These are phyloP conservation scores for Plantago lanceolata DNA, from an alignment of 305 asterid genomes.

Conservation along the genomic window DNA sequence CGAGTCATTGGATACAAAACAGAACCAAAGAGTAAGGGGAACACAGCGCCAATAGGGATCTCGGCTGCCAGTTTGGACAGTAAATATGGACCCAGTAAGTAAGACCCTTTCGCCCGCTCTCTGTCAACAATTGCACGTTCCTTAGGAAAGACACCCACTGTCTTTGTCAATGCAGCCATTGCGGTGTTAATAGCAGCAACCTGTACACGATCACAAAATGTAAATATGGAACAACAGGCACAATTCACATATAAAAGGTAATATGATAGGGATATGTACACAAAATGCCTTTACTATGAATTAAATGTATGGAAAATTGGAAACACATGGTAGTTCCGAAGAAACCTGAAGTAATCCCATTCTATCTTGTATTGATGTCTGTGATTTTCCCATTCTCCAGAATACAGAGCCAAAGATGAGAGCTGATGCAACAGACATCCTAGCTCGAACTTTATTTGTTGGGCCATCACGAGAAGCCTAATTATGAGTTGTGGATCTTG, in stretches of 20 bases:
- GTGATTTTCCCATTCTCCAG: constrained; percentile 98
- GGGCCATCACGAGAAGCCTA: constrained; percentile 99
- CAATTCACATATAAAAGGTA: constrained; percentile 10
- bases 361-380: constrained; percentile 92
- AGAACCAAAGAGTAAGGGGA: constrained; percentile 88
- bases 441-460: constrained; percentile 89
- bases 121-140: constrained; percentile 96
- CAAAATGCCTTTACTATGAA: neutral
- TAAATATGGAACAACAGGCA: constrained; percentile 21
- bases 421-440: constrained; percentile 97
- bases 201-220: constrained; percentile 37
- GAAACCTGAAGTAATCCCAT: constrained; percentile 95
- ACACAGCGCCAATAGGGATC: constrained; percentile 92
- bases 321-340: neutral
- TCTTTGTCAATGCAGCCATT: constrained; percentile 98
- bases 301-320: neutral
- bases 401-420: constrained; percentile 94
- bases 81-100: constrained; percentile 82
- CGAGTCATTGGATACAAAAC: constrained; percentile 93
- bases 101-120: constrained; percentile 87
- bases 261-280: neutral
- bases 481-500: neutral
- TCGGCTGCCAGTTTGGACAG: constrained; percentile 91
- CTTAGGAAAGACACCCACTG: constrained; percentile 93
- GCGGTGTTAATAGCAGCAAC: constrained; percentile 99